phyloP scores from a whole-genome alignment of 2,329 filamentous ascomycete species.

The Hymenoscyphus occultus region DNA sequence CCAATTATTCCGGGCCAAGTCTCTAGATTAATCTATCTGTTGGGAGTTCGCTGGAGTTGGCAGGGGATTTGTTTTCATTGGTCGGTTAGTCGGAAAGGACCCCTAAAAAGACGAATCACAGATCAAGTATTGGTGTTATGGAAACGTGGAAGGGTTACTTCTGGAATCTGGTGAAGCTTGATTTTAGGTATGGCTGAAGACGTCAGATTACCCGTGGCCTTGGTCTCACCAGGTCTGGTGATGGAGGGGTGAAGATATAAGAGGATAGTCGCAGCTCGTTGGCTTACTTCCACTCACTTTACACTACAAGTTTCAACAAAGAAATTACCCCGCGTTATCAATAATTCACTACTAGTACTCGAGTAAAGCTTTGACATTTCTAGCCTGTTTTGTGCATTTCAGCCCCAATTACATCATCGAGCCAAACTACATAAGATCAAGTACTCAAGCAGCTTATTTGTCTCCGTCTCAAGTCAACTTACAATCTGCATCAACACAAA shows the following conservation, averaged over 20 bases:
- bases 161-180: not conserved
- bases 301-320: not conserved
- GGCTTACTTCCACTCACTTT: not conserved
- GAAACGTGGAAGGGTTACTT: not conserved
- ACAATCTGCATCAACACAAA: not conserved
- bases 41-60: not conserved
- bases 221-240: not conserved
- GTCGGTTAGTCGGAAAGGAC: not conserved
- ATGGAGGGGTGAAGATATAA: not conserved
- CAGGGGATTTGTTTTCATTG: not conserved
- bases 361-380: not conserved
- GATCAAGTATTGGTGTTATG: not conserved
- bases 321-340: not conserved
- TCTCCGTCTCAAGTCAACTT: not conserved
- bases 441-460: not conserved
- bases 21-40: not conserved
- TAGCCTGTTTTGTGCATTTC: not conserved
- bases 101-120: not conserved
- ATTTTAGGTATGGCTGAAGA: not conserved
- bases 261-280: not conserved
- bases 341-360: not conserved
- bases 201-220: not conserved
- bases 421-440: not conserved
- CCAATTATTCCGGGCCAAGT: not conserved
- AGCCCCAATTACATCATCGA: slow-evolving; percentile 5